phyloP scores from a whole-genome alignment of 2,329 filamentous ascomycete species.

The Emmonsia crescens region DNA sequence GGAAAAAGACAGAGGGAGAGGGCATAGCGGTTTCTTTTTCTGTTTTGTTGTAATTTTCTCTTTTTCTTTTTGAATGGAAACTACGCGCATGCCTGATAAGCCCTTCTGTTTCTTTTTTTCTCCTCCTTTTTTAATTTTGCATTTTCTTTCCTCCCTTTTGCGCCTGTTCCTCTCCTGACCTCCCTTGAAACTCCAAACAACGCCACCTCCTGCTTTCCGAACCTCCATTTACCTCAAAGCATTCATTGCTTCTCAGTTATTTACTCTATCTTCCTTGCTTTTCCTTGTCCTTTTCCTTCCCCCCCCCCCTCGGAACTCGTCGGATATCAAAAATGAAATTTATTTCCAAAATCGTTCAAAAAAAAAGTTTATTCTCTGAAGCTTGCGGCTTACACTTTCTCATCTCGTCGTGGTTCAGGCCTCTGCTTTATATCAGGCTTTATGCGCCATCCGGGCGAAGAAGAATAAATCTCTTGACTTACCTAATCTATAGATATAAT shows the following conservation, averaged over 20 bases:
- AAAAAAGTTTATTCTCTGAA: background rate
- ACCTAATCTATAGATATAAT: background rate
- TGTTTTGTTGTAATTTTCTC: background rate
- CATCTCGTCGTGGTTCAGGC: background rate
- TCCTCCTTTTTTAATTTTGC: background rate
- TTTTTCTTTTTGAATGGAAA: background rate
- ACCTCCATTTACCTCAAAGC: background rate
- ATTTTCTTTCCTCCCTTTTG: background rate
- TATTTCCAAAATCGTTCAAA: background rate
- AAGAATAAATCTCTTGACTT: too few relatives aligned
- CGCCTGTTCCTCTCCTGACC: background rate
- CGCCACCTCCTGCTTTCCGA: background rate
- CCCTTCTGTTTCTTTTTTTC: background rate
- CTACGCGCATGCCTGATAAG: background rate
- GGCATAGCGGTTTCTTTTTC: conserved; percentile 1
- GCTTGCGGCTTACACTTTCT: background rate
- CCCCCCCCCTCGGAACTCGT: background rate
- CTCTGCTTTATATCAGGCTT: too few relatives aligned
- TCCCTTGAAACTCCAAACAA: background rate
- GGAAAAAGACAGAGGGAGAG: background rate
- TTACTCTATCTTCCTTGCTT: background rate
- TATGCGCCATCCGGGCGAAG: too few relatives aligned
- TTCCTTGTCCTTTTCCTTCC: background rate
- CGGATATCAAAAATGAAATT: conserved; percentile 4
- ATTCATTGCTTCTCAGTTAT: background rate